phyloP scores from a whole-genome alignment of 441 rosid genomes.

The Erodium trifolium region DNA sequence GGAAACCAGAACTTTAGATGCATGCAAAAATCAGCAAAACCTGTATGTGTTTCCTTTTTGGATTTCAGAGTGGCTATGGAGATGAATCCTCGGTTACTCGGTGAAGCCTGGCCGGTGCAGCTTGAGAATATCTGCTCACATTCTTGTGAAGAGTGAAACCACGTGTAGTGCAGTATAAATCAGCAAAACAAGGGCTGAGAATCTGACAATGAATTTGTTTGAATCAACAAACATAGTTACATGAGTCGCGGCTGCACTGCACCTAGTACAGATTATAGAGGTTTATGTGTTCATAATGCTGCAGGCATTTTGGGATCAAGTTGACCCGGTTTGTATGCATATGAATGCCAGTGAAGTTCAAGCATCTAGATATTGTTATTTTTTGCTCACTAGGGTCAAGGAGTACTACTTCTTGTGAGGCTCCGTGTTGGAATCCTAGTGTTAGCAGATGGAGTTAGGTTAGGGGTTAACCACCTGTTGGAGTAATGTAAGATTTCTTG shows the following conservation, averaged over 20 bases:
- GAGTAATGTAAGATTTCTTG: background rate
- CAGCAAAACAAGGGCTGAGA: constrained; percentile 10
- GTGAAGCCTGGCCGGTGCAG: constrained; percentile 61
- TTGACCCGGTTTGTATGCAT: too few species aligned
- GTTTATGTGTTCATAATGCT: background rate
- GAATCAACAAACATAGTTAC: background rate
- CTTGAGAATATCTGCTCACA: constrained; percentile 50
- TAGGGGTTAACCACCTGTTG: background rate
- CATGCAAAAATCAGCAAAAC: constrained; percentile 10
- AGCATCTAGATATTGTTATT: background rate
- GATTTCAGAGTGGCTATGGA: constrained; percentile 62
- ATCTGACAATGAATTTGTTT: too few species aligned
- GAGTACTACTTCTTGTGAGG: too few species aligned
- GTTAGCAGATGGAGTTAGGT: too few species aligned
- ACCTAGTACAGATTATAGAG: background rate
- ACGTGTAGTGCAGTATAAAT: constrained; percentile 12
- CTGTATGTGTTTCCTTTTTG: constrained; percentile 32
- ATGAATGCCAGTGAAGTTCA: background rate
- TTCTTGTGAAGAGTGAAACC: constrained; percentile 35
- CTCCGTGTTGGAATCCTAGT: too few species aligned
- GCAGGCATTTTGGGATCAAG: background rate
- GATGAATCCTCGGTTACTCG: constrained; percentile 62
- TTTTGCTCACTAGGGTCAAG: too few species aligned
- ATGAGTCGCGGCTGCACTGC: background rate
- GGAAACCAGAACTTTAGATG: constrained; percentile 23